A percentile compares a stretch with the other conserved stretches of the same genome.
phyloP scores from a whole-genome alignment of 257 asterid genomes.

The Solanum corneliomulleri region DNA sequence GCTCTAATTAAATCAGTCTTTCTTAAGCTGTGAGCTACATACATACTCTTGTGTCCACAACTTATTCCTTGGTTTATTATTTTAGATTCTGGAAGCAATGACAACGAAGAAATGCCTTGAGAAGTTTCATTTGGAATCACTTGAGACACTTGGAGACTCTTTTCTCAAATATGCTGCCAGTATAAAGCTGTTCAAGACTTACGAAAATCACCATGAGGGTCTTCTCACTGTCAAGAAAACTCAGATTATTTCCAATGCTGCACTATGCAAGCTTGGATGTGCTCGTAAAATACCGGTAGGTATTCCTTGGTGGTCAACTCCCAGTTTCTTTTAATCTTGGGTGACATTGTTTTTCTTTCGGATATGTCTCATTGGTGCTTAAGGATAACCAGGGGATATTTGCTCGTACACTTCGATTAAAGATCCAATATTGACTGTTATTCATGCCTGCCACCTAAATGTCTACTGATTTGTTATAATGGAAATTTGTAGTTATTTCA shows the following conservation, averaged over 20 bases:
- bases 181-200: slow-evolving; percentile 53
- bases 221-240: slow-evolving; percentile 43
- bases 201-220: slow-evolving; percentile 67
- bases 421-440: background rate
- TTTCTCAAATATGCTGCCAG: slow-evolving; percentile 67
- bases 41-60: background rate
- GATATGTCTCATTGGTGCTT: background rate
- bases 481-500: background rate
- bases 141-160: slow-evolving; percentile 92
- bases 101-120: slow-evolving; percentile 79
- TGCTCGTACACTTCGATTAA: background rate
- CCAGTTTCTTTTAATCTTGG: background rate
- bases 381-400: background rate
- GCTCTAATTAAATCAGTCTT: background rate
- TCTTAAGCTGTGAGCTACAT: background rate
- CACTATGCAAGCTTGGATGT: slow-evolving; percentile 69
- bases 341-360: background rate
- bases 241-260: slow-evolving; percentile 39
- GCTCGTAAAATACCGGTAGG: slow-evolving; percentile 57
- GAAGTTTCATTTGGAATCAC: slow-evolving; percentile 59
- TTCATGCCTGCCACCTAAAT: background rate
- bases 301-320: background rate
- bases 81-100: slow-evolving; percentile 81
- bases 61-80: background rate
- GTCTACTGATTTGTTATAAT: background rate